A percentile compares a stretch with the other conserved stretches of the same genome.
Conservation (phyloP, 2,329 filamentous ascomycete species). For the Cercospora zeina region DNA sequence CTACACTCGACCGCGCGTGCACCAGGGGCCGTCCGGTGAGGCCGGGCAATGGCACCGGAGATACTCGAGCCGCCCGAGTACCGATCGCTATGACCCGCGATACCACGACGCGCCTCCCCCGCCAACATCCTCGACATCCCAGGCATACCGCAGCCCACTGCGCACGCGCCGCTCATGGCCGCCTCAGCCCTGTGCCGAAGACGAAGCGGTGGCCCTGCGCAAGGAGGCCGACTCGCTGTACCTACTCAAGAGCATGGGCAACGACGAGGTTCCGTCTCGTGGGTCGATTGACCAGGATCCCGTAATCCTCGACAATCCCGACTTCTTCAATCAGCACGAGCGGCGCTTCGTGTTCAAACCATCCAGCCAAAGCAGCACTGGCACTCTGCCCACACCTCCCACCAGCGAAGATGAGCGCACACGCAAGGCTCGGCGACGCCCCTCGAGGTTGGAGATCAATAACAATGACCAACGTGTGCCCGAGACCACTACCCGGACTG, state of each 20-base stretch:
- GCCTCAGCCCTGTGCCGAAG: slow-evolving; percentile 67
- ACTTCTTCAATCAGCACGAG: slow-evolving; percentile 46
- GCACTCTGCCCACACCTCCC: slow-evolving; percentile 39
- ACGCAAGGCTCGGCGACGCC: slow-evolving; percentile 33
- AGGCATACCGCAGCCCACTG: slow-evolving; percentile 28
- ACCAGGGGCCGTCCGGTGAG: slow-evolving; percentile 1
- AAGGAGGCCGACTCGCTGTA: slow-evolving; percentile 57
- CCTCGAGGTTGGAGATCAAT: slow-evolving; percentile 41
- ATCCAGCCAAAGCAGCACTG: slow-evolving; percentile 17
- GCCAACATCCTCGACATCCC: slow-evolving; percentile 22
- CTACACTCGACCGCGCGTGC: slow-evolving; percentile 1
- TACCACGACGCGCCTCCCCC: slow-evolving; percentile 35
- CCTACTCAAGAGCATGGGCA: slow-evolving; percentile 40
- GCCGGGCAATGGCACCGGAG: not conserved
- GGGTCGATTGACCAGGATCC: slow-evolving; percentile 69
- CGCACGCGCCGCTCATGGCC: slow-evolving; percentile 48
- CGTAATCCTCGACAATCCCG: slow-evolving; percentile 61
- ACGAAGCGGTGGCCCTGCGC: slow-evolving; percentile 63
- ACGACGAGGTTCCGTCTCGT: slow-evolving; percentile 60
- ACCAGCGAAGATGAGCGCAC: slow-evolving; percentile 43
- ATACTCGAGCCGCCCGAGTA: slow-evolving; percentile 15
- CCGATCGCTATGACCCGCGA: slow-evolving; percentile 31
- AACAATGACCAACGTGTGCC: slow-evolving; percentile 41
- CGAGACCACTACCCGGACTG: slow-evolving; percentile 45
- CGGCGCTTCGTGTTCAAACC: slow-evolving; percentile 58